Evolutionary conservation across 257 asterid genomes (phyloP).

Genomic region (Agastache rugosa): DNA sequence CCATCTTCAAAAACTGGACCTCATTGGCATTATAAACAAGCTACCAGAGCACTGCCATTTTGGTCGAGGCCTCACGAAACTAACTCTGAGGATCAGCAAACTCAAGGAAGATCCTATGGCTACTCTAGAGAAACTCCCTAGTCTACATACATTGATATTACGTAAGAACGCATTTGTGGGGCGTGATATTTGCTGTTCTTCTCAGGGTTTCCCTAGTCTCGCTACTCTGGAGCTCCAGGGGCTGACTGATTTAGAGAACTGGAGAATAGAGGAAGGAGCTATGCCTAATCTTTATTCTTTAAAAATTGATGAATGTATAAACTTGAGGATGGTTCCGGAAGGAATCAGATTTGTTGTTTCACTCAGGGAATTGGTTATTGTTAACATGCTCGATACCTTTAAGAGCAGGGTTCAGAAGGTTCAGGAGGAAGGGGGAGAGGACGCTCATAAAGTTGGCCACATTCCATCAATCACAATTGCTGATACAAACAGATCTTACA

Average conservation of each 20-base stretch:
- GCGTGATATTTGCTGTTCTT: constrained; percentile 44
- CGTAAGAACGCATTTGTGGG: constrained; percentile 49
- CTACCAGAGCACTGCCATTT: constrained; percentile 47
- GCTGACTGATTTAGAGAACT: constrained; percentile 43
- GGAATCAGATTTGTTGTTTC: constrained; percentile 45
- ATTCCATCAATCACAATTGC: constrained; percentile 42
- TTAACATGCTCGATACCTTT: constrained; percentile 55
- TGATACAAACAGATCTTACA: constrained; percentile 29
- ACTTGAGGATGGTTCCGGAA: constrained; percentile 50
- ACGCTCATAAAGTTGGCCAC: constrained; percentile 43
- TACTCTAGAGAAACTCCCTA: constrained; percentile 51
- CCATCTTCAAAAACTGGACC: constrained; percentile 58
- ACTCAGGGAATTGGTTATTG: constrained; percentile 49
- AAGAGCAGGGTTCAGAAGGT: constrained; percentile 46
- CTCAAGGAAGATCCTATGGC: constrained; percentile 60
- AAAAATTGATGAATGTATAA: constrained; percentile 49
- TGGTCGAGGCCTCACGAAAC: constrained; percentile 43
- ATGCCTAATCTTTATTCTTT: constrained; percentile 49
- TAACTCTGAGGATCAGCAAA: constrained; percentile 59
- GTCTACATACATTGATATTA: constrained; percentile 38
- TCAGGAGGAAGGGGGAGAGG: constrained; percentile 47
- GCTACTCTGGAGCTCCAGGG: constrained; percentile 44
- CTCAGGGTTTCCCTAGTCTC: constrained; percentile 49
- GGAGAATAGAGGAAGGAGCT: constrained; percentile 56
- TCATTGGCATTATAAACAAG: constrained; percentile 47